A percentile compares a stretch with the other conserved stretches of the same genome.
Evolutionary conservation across 2,329 filamentous ascomycete species (phyloP).

Genomic region (Penicillium fuscoglaucum): DNA sequence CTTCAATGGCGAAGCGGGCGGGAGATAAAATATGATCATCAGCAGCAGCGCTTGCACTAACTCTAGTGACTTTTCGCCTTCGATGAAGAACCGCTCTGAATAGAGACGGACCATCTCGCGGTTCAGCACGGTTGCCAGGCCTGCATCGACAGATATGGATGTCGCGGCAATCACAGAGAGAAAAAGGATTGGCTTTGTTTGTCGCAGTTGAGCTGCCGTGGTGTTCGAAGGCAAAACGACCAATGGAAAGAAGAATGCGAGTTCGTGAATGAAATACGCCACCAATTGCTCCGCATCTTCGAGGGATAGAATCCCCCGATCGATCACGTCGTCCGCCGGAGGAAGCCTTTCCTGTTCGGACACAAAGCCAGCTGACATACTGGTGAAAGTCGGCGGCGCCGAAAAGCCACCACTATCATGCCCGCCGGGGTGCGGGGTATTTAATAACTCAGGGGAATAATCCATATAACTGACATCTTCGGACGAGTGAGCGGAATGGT

Average conservation of each 20-base stretch:
- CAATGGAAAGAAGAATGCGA: constrained; percentile 33
- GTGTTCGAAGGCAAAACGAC: constrained; percentile 32
- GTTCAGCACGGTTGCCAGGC: constrained; percentile 47
- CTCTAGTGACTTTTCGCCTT: constrained; percentile 54
- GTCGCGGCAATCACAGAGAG: constrained; percentile 69
- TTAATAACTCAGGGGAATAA: constrained; percentile 28
- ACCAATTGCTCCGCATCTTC: constrained; percentile 36
- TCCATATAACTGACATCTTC: constrained; percentile 26
- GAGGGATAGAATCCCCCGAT: constrained; percentile 35
- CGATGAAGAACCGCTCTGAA: constrained; percentile 50
- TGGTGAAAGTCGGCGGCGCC: constrained; percentile 23
- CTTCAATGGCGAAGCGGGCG: constrained; percentile 49
- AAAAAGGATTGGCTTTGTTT: constrained; percentile 64
- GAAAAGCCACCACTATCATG: constrained; percentile 23
- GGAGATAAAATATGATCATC: constrained; percentile 53
- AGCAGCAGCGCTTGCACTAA: constrained; percentile 53
- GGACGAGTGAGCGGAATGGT: constrained; percentile 24
- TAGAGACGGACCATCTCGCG: constrained; percentile 52
- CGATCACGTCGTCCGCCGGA: constrained; percentile 31
- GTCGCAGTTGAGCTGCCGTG: constrained; percentile 33
- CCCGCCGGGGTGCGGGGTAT: constrained; percentile 18
- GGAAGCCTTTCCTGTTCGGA: constrained; percentile 15
- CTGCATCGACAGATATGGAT: constrained; percentile 55
- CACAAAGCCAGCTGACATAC: constrained; percentile 20
- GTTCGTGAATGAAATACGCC: constrained; percentile 34